Evolutionary conservation across 2,329 filamentous ascomycete species (phyloP), one percentile per base, ranked within the genome.

Genomic region (Neofusicoccum sp.): DNA sequence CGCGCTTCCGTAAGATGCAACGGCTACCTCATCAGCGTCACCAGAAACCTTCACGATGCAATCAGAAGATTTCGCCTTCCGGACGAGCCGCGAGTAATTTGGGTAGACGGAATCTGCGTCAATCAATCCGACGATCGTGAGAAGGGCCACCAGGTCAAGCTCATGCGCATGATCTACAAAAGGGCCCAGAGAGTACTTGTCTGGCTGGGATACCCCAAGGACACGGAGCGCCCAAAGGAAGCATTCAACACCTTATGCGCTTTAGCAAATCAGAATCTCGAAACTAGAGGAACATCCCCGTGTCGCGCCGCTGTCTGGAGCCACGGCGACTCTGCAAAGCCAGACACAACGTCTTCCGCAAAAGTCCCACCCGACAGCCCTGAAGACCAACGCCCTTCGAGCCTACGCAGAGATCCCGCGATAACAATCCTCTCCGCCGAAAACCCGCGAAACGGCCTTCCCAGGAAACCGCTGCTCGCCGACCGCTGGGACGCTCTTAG

Each of bases 61-160:
- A 14, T 58, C 12, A 4, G 26, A n/a, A 43, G 56, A 12, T 58
- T 58, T 28, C 56, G 56, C n/a, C 11, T 9, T 14, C 11, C 26
- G 12, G n/a, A 6, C 3, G 14, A 14, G 3, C 5, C 30, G 6
- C 47, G 31, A n/a, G 31, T 36, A n/a, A 33, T 61, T 6, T 66
- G 61, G 64, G 41, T 65, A 31, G 64, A 66, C 31, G 60, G 63
- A 11, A 12, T 65, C 14, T 66, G 64, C 41, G 65, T 66, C 58
- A 63, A 65, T 26, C 63, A 65, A 36, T 16, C 56, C 6, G 49
- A 63, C 38, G 33, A 58, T 14, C 11, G 31, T 3, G 65, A 66
- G 11, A 56, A 58, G 4, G 48, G 24, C 5, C 20, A 38, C 4
- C 65, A 65, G 43, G 64, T 65, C 40, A 16, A 28, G 1, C 51